These are phyloP conservation scores for Nothophoma quercina DNA, from an alignment of 2,329 filamentous ascomycete genomes.

Conservation along the genomic window DNA sequence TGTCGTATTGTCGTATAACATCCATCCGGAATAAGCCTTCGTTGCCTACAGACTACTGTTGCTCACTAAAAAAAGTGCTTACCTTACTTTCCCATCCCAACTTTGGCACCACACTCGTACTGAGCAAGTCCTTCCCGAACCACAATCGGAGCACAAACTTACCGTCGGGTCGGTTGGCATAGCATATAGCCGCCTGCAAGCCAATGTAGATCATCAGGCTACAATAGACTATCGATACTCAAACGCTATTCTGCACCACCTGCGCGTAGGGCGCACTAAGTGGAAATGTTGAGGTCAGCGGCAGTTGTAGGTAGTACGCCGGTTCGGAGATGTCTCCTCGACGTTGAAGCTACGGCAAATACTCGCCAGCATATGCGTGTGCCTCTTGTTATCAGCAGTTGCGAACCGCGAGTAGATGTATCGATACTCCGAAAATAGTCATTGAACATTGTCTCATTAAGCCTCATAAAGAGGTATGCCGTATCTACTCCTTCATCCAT, in stretches of 20 bases:
- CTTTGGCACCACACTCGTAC: too few species aligned
- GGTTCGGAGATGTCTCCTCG: slow-evolving; percentile 7
- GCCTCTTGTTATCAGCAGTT: neutral
- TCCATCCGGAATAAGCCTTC: too few species aligned
- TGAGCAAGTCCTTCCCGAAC: too few species aligned
- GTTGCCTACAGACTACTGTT: too few species aligned
- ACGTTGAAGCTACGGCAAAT: neutral
- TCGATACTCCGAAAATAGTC: neutral
- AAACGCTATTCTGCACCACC: neutral
- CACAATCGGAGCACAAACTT: too few species aligned
- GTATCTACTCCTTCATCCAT: neutral
- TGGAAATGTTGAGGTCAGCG: slow-evolving; percentile 5
- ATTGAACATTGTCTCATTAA: slow-evolving; percentile 11
- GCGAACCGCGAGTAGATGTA: neutral
- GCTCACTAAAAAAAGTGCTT: too few species aligned
- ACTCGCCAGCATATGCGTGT: neutral
- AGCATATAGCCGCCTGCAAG: neutral
- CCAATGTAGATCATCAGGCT: neutral
- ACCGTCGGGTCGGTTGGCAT: too few species aligned
- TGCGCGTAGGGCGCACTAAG: neutral
- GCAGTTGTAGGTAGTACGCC: neutral
- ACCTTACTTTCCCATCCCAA: too few species aligned
- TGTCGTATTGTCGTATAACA: too few species aligned
- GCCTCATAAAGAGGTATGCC: neutral
- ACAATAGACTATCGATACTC: neutral